Base-by-base conservation (phyloP, 2,329 filamentous ascomycete genomes). In the Colletotrichum phormii region DNA sequence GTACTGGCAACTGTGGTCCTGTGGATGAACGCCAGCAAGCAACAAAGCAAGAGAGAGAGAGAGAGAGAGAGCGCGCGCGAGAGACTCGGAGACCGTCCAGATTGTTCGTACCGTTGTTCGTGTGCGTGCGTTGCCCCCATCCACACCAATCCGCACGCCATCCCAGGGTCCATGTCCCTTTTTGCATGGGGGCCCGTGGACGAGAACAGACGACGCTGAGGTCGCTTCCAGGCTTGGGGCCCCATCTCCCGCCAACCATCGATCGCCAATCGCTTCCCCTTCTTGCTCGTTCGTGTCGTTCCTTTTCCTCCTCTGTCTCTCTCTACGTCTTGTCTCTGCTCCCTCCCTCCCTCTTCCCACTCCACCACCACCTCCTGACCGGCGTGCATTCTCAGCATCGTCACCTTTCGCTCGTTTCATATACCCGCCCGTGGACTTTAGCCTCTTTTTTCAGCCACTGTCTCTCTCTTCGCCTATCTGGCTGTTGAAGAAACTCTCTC, bases 371-470 rank as follows among this genome's bases (percentile, higher is more conserved):
- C 71, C 63, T 73, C 68, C 67, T 74, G 75, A 73, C 66, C 70
- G 66, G 57, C 72, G 73, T 76, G 72, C 66, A 66, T 73, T 64
- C 70, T 72, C 70, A 68, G 72, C 63, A 71, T 72, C 64, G 72
- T 75, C 76, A 64, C 74, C 72, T 67, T 74, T 55, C 75, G 67
- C 75, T 78, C 76, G 75, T 77, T 79, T 78, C 78, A 77, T 65
- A 73, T 75, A 76, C 67, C 75, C 76, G 77, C 76, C 70, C 67
- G 69, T 66, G 60, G 64, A 61, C 66, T 70, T 72, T 70, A 70
- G 66, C 72, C 71, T 74, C 74, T 71, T 61, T 70, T 75, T 73
- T 73, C 75, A 73, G 75, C 71, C 68, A 72, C 59, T 74, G 72
- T 64, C 67, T 72, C 66, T 74, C 72, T 75, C 55, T 60, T 64